phyloP scores from a whole-genome alignment of 2,329 filamentous ascomycete genomes.

The Fusarium pseudocircinatum region DNA sequence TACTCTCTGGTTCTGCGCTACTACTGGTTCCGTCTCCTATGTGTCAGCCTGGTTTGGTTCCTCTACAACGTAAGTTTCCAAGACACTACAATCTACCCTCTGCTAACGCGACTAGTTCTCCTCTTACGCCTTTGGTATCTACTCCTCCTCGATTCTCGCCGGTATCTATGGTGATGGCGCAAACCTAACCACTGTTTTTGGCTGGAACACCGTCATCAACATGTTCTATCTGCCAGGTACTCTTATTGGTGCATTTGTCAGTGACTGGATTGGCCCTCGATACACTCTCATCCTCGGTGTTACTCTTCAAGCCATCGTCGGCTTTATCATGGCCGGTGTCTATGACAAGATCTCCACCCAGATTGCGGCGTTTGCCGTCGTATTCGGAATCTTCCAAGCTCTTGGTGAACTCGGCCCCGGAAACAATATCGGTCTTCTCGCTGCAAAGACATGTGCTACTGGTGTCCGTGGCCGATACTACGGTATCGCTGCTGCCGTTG shows the following conservation, averaged over 20 bases:
- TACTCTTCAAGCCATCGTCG: slow-evolving; percentile 76
- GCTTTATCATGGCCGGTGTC: slow-evolving; percentile 87
- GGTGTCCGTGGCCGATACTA: slow-evolving; percentile 82
- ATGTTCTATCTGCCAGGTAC: slow-evolving; percentile 89
- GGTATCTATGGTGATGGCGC: slow-evolving; percentile 68
- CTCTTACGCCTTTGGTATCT: slow-evolving; percentile 86
- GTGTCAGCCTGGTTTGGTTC: slow-evolving; percentile 84
- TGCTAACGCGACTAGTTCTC: slow-evolving; percentile 65
- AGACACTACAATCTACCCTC: accelerated
- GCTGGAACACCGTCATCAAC: slow-evolving; percentile 90
- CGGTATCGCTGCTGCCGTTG: slow-evolving; percentile 75
- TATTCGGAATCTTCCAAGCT: slow-evolving; percentile 52
- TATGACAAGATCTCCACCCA: slow-evolving; percentile 74
- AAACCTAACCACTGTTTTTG: slow-evolving; percentile 80
- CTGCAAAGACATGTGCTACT: slow-evolving; percentile 88
- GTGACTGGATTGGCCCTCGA: slow-evolving; percentile 82
- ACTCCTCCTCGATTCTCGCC: slow-evolving; percentile 77
- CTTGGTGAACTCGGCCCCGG: slow-evolving; percentile 75
- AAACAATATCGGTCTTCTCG: slow-evolving; percentile 89
- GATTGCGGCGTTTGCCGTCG: slow-evolving; percentile 50
- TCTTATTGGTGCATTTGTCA: slow-evolving; percentile 77
- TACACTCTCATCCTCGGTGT: slow-evolving; percentile 79
- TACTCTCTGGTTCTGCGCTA: slow-evolving; percentile 67
- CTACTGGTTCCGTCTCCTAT: slow-evolving; percentile 77
- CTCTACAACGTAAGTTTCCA: slow-evolving; percentile 71